phyloP scores from a whole-genome alignment of 495 filamentous ascomycete species.

The Hypoxylon fuscum region DNA sequence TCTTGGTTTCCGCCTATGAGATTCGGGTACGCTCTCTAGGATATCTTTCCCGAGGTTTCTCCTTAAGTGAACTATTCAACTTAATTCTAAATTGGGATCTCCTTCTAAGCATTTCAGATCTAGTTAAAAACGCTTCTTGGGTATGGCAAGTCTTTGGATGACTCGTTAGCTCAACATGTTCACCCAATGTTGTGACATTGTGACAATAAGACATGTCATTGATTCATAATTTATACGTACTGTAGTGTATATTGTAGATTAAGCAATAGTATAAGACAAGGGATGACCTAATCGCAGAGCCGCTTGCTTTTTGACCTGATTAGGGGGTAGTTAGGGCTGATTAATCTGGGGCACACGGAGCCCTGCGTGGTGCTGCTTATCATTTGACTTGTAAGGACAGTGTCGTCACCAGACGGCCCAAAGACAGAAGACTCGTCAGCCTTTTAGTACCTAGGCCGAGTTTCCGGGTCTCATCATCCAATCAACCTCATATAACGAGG shows the following conservation, averaged over 20 bases:
- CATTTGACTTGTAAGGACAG: neutral
- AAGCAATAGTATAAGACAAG: neutral
- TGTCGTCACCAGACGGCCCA: conserved; percentile 18
- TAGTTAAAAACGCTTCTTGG: neutral
- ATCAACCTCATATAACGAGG: conserved; percentile 16
- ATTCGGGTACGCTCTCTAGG: too few species aligned
- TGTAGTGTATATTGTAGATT: too few species aligned
- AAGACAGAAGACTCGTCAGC: conserved; percentile 6
- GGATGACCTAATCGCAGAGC: conserved; percentile 24
- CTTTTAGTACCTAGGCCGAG: neutral
- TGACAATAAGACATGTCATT: too few species aligned
- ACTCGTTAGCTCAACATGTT: neutral
- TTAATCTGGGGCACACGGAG: conserved; percentile 10
- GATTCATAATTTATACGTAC: too few species aligned
- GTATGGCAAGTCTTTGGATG: neutral
- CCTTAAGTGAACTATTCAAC: neutral
- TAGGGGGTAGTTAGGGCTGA: conserved; percentile 17
- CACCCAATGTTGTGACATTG: neutral
- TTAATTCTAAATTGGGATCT: neutral
- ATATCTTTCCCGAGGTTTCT: neutral
- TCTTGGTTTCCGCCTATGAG: too few species aligned
- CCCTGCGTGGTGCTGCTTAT: neutral
- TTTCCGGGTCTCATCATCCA: conserved; percentile 19
- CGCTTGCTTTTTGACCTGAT: conserved; percentile 6
- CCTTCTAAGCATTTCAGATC: neutral